Conservation (phyloP, 202 grass and related monocot genomes). For the Setaria italica region DNA sequence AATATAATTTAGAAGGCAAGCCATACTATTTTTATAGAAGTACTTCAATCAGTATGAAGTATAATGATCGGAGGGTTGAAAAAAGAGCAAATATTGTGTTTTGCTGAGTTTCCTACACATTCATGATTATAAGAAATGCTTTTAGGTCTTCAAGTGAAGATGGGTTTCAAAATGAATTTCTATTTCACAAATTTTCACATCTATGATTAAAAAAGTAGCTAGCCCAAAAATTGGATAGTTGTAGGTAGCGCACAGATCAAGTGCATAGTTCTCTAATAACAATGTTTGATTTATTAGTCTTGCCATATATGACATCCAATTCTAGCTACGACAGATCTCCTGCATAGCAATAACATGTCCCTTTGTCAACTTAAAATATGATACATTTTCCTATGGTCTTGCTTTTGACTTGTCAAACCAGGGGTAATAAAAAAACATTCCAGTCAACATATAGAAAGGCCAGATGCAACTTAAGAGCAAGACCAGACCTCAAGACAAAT, state of each 20-base stretch:
- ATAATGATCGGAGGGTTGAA: neutral
- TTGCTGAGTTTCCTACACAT: neutral
- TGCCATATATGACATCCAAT: conserved; percentile 4
- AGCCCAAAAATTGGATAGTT: neutral
- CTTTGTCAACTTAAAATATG: neutral
- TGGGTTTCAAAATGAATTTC: neutral
- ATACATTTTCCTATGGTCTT: neutral
- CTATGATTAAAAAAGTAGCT: neutral
- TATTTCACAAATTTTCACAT: conserved; percentile 1
- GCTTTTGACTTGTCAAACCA: conserved; percentile 1
- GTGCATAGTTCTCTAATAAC: conserved; percentile 11
- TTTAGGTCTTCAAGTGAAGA: neutral
- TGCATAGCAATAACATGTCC: neutral
- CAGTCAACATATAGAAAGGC: conserved; percentile 37
- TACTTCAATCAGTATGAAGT: neutral
- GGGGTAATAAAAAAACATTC: conserved; percentile 16
- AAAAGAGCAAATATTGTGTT: neutral
- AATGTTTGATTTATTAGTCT: neutral
- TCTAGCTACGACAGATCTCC: neutral
- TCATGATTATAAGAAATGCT: neutral
- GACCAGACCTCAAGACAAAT: conserved; percentile 89
- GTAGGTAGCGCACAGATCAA: neutral
- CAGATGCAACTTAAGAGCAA: conserved; percentile 31
- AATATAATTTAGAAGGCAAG: conserved; percentile 1
- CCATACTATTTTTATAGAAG: neutral